Evolutionary conservation across 2,329 filamentous ascomycete species (phyloP).

Genomic region (Akanthomyces uredinophilus): DNA sequence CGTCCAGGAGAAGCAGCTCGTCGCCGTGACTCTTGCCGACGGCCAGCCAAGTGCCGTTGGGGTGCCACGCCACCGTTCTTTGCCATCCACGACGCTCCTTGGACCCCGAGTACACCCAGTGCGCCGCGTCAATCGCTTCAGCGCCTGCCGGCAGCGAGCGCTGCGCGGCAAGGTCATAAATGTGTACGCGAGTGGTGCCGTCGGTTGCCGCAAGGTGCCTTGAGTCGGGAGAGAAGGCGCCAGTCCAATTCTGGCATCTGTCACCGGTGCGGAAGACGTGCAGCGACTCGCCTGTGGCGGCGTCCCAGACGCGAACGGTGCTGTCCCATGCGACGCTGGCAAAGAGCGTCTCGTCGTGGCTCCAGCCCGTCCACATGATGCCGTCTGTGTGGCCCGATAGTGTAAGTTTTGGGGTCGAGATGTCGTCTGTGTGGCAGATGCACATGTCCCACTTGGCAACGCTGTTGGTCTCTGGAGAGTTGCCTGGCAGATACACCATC

Average conservation of each 20-base stretch:
- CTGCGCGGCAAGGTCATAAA: background rate
- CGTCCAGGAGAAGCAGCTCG: slow-evolving; percentile 3
- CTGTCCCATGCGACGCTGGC: slow-evolving; percentile 9
- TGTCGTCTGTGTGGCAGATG: background rate
- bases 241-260: slow-evolving; percentile 14
- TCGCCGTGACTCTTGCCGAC: background rate
- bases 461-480: background rate
- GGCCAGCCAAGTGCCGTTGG: slow-evolving; percentile 9
- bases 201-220: slow-evolving; percentile 7
- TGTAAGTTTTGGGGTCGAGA: background rate
- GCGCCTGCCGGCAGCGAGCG: background rate
- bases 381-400: slow-evolving; percentile 7
- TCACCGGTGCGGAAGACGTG: background rate
- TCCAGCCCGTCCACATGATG: slow-evolving; percentile 13
- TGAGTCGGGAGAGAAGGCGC: slow-evolving; percentile 5
- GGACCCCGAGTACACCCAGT: background rate
- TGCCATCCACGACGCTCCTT: background rate
- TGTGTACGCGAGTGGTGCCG: background rate
- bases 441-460: slow-evolving; percentile 1
- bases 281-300: background rate
- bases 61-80: slow-evolving; percentile 14
- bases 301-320: slow-evolving; percentile 13
- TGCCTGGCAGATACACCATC: slow-evolving; percentile 1
- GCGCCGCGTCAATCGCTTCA: background rate
- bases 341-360: slow-evolving; percentile 11